Evolutionary conservation across 345 rosid species (phyloP).

Genomic region (Linum tenue): DNA sequence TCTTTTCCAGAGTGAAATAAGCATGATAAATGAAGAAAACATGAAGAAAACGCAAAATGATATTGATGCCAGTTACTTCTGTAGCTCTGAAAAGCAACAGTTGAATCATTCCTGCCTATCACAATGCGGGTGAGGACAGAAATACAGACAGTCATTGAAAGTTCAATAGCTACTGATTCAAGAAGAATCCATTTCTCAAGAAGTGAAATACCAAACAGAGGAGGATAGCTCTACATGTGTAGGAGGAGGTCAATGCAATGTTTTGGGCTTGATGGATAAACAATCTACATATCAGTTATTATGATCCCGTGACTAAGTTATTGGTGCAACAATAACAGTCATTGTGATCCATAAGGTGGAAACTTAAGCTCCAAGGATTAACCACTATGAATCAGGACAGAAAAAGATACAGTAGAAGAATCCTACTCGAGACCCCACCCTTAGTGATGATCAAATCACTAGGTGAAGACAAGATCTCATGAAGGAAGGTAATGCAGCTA

Average conservation of each 20-base stretch:
- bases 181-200: background rate
- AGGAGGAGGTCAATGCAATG: background rate
- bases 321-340: background rate
- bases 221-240: background rate
- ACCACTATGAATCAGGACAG: background rate
- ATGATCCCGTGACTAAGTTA: background rate
- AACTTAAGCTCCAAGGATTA: background rate
- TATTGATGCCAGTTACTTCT: background rate
- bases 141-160: background rate
- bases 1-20: background rate
- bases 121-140: background rate
- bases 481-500: background rate
- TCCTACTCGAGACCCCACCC: background rate
- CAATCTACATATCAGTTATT: background rate
- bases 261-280: background rate
- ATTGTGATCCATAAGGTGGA: background rate
- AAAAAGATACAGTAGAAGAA: background rate
- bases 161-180: background rate
- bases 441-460: too few relatives aligned
- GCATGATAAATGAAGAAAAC: background rate
- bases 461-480: background rate
- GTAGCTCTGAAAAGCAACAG: background rate
- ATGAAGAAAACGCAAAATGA: background rate
- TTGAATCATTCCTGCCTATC: background rate
- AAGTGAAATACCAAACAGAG: too few relatives aligned